Percentiles rank a stretch among this genome's conserved stretches.
These are phyloP conservation scores for Ogataea dorogensis DNA, from an alignment of 805 yeast genomes.

Conservation along the genomic window DNA sequence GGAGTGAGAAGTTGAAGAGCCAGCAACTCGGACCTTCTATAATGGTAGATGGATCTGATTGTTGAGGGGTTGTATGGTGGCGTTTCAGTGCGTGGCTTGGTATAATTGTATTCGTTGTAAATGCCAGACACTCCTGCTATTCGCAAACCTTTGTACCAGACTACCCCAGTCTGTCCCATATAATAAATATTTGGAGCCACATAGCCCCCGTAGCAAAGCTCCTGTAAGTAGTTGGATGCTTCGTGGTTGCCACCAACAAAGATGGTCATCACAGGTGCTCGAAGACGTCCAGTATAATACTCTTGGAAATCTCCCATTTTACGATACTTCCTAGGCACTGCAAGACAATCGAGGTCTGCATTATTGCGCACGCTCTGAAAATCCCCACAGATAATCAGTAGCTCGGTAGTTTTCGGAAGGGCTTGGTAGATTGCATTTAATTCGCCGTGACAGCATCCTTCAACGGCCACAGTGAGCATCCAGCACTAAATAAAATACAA, in stretches of 20 bases:
- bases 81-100: conserved; percentile 39
- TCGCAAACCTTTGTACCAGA: conserved; percentile 72
- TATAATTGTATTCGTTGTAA: conserved; percentile 52
- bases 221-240: conserved; percentile 72
- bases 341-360: conserved; percentile 64
- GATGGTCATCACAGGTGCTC: conserved; percentile 74
- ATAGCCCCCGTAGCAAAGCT: conserved; percentile 86
- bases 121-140: conserved; percentile 88
- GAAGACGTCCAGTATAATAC: conserved; percentile 58
- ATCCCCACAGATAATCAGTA: conserved; percentile 85
- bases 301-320: conserved; percentile 74
- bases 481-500: conserved; percentile 1
- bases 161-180: conserved; percentile 72
- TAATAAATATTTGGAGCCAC: conserved; percentile 85
- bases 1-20: conserved; percentile 47
- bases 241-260: conserved; percentile 97
- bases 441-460: conserved; percentile 91
- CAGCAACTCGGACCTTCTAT: conserved; percentile 59
- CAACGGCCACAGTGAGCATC: conserved; percentile 55
- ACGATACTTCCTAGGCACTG: conserved; percentile 78
- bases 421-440: conserved; percentile 54
- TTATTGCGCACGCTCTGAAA: conserved; percentile 74
- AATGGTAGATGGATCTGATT: conserved; percentile 68
- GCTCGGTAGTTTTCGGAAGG: conserved; percentile 40
- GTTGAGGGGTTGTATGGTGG: conserved; percentile 49